Evolutionary conservation across 164 flowering plant genomes (phyloP).

Genomic region (Berberis vulgaris): DNA sequence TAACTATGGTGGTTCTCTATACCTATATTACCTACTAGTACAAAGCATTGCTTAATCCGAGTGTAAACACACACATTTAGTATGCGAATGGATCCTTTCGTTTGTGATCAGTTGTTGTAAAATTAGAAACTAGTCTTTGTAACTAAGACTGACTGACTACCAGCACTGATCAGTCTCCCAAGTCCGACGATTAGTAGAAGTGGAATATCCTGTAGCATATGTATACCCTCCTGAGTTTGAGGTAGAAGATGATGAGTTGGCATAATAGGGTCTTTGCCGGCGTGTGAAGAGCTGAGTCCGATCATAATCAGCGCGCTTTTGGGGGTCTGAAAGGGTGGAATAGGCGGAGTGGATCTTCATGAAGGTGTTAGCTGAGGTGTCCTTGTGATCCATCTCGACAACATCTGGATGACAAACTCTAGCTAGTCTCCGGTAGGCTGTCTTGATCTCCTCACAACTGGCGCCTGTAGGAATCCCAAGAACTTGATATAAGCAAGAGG

Average conservation of each 20-base stretch:
- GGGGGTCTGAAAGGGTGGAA: constrained; percentile 31
- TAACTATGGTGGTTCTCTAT: no score
- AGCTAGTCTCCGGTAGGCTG: constrained; percentile 56
- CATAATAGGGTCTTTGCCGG: neutral
- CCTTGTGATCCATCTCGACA: constrained; percentile 11
- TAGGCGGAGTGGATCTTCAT: constrained; percentile 29
- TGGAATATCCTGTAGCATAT: no score
- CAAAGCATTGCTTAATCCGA: no score
- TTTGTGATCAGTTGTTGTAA: no score
- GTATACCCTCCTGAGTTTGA: neutral
- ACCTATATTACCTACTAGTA: no score
- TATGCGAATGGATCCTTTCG: no score
- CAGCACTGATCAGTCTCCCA: constrained; percentile 50
- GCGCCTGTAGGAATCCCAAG: constrained; percentile 54
- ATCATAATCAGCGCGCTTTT: constrained; percentile 32
- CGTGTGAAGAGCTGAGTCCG: neutral
- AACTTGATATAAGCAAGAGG: constrained; percentile 54
- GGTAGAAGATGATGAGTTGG: neutral
- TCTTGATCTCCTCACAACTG: constrained; percentile 50
- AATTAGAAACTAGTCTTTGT: no score
- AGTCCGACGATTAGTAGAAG: constrained; percentile 12
- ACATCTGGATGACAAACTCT: constrained; percentile 65
- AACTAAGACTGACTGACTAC: constrained; percentile 7
- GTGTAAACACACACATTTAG: no score
- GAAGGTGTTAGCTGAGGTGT: constrained; percentile 24